Base-by-base conservation (phyloP, 192 early-diverging fungal genomes). In the Phlyctochytrium planicorne region DNA sequence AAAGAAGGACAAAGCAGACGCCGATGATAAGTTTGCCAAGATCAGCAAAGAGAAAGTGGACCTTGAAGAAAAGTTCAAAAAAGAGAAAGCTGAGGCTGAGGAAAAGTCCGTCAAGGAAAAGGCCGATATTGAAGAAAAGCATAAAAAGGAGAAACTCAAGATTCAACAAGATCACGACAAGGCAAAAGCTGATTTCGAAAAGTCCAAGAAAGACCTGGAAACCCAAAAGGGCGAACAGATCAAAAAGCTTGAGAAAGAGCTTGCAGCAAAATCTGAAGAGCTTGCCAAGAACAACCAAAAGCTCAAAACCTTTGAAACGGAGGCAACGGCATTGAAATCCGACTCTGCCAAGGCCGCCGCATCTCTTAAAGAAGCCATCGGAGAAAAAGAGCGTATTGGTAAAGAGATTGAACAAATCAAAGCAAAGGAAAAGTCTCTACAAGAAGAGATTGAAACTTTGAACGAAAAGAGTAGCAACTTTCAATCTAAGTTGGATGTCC, bases 181-280 rank as follows among this genome's bases (percentile, higher is more conserved):
- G 63, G 64, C 69, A 60, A 53, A 83, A 80, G 35, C 52, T 2
- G 81, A 83, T n/a, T 67, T 70, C 32, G 81, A 83, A 25, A 80
- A 78, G 57, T 36, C 59, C n/a, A 78, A 78, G 53, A 83, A 83
- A 34, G 81, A 80, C 59, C 6, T 56, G 23, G 69, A 77, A 4
- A 23, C 37, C 2, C 34, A 60, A 27, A 73, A 73, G 32, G 17
- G 50, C 16, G 81, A 83, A 23, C 67, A 75, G 34, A 60, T 72
- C 31, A 75, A 74, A 40, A 76, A 76, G 59, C 68, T 74, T 31
- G 78, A 84, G 47, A 78, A 75, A 66, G 79, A 81, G 3, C 62
- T 81, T 1, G 62, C 70, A 25, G 25, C 64, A 12, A 75, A 76
- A 31, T 62, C 60, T 24, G 82, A 84, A 30, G 82, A 84, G 59